A percentile compares a stretch with the other conserved stretches of the same genome.
Conservation (phyloP, 345 rosid species). For the Salix exigua region DNA sequence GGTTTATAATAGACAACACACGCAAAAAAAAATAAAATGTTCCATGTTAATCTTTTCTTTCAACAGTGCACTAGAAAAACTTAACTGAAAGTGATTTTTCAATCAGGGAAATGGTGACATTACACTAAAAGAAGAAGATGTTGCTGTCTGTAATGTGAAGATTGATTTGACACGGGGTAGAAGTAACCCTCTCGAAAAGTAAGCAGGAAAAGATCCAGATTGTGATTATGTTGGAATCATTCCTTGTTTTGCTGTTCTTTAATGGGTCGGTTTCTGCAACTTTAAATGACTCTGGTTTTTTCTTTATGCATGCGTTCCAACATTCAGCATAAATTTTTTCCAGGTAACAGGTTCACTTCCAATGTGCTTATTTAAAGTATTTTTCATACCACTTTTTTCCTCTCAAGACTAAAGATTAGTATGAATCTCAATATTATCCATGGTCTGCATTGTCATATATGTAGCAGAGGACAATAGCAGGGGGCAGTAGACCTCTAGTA, state of each 20-base stretch:
- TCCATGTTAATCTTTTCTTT: not conserved
- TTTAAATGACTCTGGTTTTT: slow-evolving; percentile 11
- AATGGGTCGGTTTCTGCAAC: not conserved
- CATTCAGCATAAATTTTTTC: slow-evolving; percentile 41
- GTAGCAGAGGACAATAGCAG: not conserved
- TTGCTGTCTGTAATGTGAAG: slow-evolving; percentile 36
- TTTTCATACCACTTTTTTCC: not conserved
- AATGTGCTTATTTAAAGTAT: not conserved
- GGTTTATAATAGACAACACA: slow-evolving; percentile 16
- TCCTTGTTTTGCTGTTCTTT: not conserved
- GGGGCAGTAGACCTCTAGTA: not conserved
- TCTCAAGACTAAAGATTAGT: not conserved
- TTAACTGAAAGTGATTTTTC: slow-evolving; percentile 14
- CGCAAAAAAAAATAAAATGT: not conserved
- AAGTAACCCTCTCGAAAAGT: slow-evolving; percentile 45
- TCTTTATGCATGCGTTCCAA: slow-evolving; percentile 22
- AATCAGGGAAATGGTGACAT: slow-evolving; percentile 23
- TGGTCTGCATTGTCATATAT: not conserved
- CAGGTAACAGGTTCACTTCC: slow-evolving; percentile 33
- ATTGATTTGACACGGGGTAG: slow-evolving; percentile 51
- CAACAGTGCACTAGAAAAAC: not conserved
- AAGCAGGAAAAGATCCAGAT: slow-evolving; percentile 1
- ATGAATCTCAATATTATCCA: not conserved
- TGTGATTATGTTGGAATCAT: not conserved
- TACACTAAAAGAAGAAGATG: slow-evolving; percentile 46